A percentile compares a stretch with the other conserved stretches of the same genome.
Evolutionary conservation across 176 grass and related monocot species (phyloP).

Genomic region (Eleusine coracana): DNA sequence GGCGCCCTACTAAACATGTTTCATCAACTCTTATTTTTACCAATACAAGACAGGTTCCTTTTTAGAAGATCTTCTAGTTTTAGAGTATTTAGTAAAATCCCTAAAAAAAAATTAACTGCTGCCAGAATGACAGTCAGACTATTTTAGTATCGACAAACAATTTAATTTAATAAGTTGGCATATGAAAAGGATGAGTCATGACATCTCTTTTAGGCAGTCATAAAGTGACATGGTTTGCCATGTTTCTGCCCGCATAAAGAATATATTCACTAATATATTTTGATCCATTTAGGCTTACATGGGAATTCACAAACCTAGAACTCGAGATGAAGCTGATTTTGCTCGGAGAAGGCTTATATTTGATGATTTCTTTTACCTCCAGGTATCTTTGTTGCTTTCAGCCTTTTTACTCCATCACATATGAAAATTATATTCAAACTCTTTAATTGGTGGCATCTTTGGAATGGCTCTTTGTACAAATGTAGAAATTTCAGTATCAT

Average conservation of each 20-base stretch:
- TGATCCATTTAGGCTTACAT: conserved; percentile 80
- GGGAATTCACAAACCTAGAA: conserved; percentile 81
- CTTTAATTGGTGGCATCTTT: conserved; percentile 13
- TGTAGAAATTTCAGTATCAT: conserved; percentile 22
- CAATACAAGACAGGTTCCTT: background rate
- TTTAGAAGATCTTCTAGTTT: conserved; percentile 12
- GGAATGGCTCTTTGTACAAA: conserved; percentile 11
- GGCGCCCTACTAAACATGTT: conserved; percentile 7
- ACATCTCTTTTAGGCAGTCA: background rate
- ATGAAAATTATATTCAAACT: conserved; percentile 23
- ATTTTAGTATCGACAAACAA: background rate
- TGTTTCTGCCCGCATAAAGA: conserved; percentile 12
- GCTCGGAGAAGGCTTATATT: conserved; percentile 95
- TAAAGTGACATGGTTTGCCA: background rate
- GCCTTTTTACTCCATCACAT: conserved; percentile 13
- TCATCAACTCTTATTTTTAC: background rate
- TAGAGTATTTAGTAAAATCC: conserved; percentile 13
- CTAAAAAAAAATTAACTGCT: background rate
- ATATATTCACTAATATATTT: conserved; percentile 14
- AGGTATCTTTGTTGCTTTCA: conserved; percentile 57
- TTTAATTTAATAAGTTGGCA: background rate
- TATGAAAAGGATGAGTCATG: background rate
- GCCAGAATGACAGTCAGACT: background rate
- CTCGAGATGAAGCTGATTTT: conserved; percentile 86
- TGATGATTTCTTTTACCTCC: conserved; percentile 99